Evolutionary conservation across 2,329 filamentous ascomycete species (phyloP), one percentile per base, ranked within the genome.

Genomic region (Exophiala oligosperma): DNA sequence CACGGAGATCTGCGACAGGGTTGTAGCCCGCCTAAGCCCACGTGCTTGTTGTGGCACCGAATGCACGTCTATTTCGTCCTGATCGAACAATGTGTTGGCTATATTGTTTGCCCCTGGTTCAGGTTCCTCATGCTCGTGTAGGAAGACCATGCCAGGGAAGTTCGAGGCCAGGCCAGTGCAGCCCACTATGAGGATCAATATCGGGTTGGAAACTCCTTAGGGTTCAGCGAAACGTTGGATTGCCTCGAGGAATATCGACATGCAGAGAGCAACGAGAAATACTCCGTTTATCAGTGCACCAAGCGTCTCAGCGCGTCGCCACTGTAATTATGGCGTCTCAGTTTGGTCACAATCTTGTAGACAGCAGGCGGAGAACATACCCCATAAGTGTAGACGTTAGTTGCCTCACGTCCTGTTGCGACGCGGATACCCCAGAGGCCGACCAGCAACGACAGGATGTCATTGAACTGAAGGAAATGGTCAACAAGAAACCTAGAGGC

Each of bases 191-290:
- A 96, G 84, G 65, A 99, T 91, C 37, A 97, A 81, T 67, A 88
- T 83, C 1, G 93, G 92, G 68, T 95, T 90, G 53, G 80, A 81
- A 69, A 99, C 92, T 71, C 89, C 85, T 68, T 92, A 92, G 5
- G 92, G 92, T 68, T 97, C 91, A 69, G 97, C 82, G 67, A 97
- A 89, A 69, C 94, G 88, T 68, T 92, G 91, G 60, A 97, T 83
- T n/a, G 93, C 93, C 75, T 99, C 93, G 68, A 99, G 86, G 69
- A 97, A 89, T 73, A 99, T 97, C 49, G 93, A 94, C 57, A 97
- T 81, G 76, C 94, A 97, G 5, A 99, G 84, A 7, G 94, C 93
- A 70, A 99, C 93, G 47, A 99, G 82, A 78, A 99, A 99, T 48
- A 97, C 93, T 65, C 93, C 93, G 69, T 99, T 99, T 76, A 97